Percentiles rank a stretch among this genome's conserved stretches.
These are phyloP conservation scores for Kodamaea sagamina DNA, from an alignment of 805 yeast species.

Conservation along the genomic window DNA sequence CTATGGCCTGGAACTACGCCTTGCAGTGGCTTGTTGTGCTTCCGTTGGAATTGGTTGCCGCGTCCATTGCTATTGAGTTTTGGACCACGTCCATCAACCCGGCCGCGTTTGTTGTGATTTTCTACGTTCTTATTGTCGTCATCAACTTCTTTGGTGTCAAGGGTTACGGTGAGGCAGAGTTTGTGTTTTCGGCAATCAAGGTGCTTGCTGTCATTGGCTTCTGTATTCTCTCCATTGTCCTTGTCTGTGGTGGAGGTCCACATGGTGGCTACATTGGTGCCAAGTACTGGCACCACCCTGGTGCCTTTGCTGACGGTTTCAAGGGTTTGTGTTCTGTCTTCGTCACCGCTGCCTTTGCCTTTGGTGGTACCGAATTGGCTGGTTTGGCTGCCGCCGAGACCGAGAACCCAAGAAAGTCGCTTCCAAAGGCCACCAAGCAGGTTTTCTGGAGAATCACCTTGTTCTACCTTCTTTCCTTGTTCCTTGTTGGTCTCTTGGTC, in stretches of 20 bases:
- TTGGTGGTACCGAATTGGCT: slow-evolving; percentile 71
- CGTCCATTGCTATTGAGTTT: slow-evolving; percentile 23
- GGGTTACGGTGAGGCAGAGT: slow-evolving; percentile 63
- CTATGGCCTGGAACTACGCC: slow-evolving; percentile 50
- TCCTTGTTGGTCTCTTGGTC: slow-evolving; percentile 63
- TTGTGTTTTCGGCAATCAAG: slow-evolving; percentile 65
- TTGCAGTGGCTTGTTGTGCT: slow-evolving; percentile 26
- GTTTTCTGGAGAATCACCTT: slow-evolving; percentile 78
- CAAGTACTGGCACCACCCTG: slow-evolving; percentile 61
- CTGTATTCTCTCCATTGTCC: slow-evolving; percentile 54
- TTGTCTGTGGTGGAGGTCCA: slow-evolving; percentile 58
- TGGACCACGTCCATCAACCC: slow-evolving; percentile 40
- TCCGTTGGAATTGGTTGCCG: slow-evolving; percentile 31
- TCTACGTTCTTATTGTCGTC: slow-evolving; percentile 49
- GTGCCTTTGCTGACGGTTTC: slow-evolving; percentile 64
- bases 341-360: slow-evolving; percentile 75
- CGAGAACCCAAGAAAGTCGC: slow-evolving; percentile 60
- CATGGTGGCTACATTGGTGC: slow-evolving; percentile 55
- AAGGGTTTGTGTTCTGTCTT: slow-evolving; percentile 71
- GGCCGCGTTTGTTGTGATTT: slow-evolving; percentile 57
- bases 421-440: slow-evolving; percentile 76
- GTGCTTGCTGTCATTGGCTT: slow-evolving; percentile 60
- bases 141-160: slow-evolving; percentile 54
- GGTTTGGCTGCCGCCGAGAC: slow-evolving; percentile 81
- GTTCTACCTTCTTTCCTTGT: slow-evolving; percentile 61